phyloP scores from a whole-genome alignment of 1,284 basidiomycete genomes.

The Irpex sp. region DNA sequence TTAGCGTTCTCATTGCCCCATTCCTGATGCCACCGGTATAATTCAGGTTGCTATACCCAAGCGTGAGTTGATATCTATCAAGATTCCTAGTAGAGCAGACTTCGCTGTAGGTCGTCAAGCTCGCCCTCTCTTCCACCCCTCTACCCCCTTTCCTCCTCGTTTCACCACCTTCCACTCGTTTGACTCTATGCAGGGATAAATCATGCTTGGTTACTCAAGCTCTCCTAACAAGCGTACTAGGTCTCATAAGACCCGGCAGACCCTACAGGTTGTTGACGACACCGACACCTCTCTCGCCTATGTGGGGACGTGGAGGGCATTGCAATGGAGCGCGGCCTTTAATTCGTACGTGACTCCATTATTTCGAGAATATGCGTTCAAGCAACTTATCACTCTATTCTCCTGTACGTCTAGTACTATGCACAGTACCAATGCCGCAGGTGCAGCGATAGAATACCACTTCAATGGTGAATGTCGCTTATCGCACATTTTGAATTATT shows the following conservation, averaged over 20 bases:
- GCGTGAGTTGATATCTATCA: neutral
- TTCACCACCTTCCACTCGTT: neutral
- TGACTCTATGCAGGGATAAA: neutral
- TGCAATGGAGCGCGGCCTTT: neutral
- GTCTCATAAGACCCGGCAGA: neutral
- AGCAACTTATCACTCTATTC: neutral
- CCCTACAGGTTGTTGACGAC: neutral
- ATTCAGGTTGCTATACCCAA: neutral
- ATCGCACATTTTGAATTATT: neutral
- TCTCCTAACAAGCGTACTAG: neutral
- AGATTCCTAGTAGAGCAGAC: neutral
- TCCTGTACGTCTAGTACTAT: neutral
- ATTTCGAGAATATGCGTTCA: no score
- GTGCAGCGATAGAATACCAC: neutral
- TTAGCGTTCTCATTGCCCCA: neutral
- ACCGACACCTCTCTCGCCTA: neutral
- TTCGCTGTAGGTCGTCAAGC: neutral
- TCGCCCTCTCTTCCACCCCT: neutral
- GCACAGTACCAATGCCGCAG: neutral
- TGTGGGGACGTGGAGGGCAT: neutral
- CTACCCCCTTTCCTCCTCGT: neutral
- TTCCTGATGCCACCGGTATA: neutral
- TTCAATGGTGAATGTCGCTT: neutral
- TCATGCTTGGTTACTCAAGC: neutral
- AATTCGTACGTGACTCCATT: neutral